These are phyloP conservation scores for Wickerhamiella lipophila DNA, from an alignment of 805 yeast genomes.

Conservation along the genomic window DNA sequence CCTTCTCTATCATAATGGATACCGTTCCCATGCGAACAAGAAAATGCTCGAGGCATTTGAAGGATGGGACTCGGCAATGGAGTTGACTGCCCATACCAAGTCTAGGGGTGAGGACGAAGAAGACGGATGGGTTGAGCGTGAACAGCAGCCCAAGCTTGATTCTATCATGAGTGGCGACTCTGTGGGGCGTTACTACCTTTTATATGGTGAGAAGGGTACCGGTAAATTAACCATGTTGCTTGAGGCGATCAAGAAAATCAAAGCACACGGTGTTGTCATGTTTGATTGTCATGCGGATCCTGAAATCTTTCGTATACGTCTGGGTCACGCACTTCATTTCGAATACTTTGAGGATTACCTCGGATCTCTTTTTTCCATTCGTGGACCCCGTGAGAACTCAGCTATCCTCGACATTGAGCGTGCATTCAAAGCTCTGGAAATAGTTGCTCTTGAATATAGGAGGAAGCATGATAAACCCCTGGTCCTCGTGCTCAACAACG, in stretches of 20 bases:
- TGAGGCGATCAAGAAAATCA: conserved; percentile 53
- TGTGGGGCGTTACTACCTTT: conserved; percentile 53
- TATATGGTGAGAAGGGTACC: conserved; percentile 78
- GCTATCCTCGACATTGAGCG: conserved; percentile 72
- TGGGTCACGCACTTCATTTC: conserved; percentile 64
- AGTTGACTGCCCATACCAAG: conserved; percentile 39
- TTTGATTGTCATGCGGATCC: conserved; percentile 80
- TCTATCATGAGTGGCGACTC: conserved; percentile 52
- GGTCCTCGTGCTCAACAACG: conserved; percentile 56
- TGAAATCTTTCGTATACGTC: conserved; percentile 61
- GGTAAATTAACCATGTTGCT: conserved; percentile 68
- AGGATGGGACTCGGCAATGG: conserved; percentile 51
- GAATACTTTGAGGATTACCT: conserved; percentile 70
- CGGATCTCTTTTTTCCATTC: conserved; percentile 64
- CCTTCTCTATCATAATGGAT: conserved; percentile 50
- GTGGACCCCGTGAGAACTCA: conserved; percentile 78
- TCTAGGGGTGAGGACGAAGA: conserved; percentile 20
- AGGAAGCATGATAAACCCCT: conserved; percentile 39
- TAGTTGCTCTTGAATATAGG: conserved; percentile 43
- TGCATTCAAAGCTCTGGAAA: conserved; percentile 64
- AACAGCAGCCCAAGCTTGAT: conserved; percentile 53
- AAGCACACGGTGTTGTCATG: conserved; percentile 52
- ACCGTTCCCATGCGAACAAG: conserved; percentile 43
- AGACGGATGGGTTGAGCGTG: conserved; percentile 52
- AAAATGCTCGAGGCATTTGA: conserved; percentile 60